A percentile compares a stretch with the other conserved stretches of the same genome.
These are phyloP conservation scores for Pleurotus eryngii DNA, from an alignment of 768 basidiomycete species.

Conservation along the genomic window DNA sequence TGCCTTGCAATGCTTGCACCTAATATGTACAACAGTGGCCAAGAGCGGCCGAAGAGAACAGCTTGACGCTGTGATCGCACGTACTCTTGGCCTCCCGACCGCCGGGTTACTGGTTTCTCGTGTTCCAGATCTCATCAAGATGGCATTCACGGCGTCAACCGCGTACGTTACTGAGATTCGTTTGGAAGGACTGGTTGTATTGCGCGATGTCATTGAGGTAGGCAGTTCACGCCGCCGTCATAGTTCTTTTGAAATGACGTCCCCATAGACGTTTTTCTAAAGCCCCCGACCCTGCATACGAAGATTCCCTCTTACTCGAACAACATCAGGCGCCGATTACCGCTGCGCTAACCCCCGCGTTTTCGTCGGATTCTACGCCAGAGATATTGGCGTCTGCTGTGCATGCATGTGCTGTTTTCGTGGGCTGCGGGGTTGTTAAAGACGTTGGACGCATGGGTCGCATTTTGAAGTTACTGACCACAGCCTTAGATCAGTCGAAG, in stretches of 20 bases:
- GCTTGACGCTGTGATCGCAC: slow-evolving; percentile 72
- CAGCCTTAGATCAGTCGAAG: slow-evolving; percentile 86
- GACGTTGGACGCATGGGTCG: slow-evolving; percentile 91
- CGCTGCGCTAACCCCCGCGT: slow-evolving; percentile 94
- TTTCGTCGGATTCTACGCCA: slow-evolving; percentile 92
- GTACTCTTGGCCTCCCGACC: slow-evolving; percentile 51
- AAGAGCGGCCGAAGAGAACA: slow-evolving; percentile 79
- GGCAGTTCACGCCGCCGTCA: no score
- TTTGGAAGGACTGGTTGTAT: slow-evolving; percentile 82
- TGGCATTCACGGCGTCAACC: slow-evolving; percentile 97
- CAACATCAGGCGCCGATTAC: slow-evolving; percentile 99
- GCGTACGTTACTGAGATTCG: slow-evolving; percentile 96
- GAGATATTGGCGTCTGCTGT: slow-evolving; percentile 93
- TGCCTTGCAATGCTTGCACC: slow-evolving; percentile 88
- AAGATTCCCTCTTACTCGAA: slow-evolving; percentile 85
- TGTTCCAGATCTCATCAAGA: slow-evolving; percentile 90
- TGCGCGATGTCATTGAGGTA: slow-evolving; percentile 84
- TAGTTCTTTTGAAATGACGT: no score
- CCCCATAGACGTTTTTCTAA: slow-evolving; percentile 77
- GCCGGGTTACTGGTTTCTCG: slow-evolving; percentile 75
- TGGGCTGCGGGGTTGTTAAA: slow-evolving; percentile 92
- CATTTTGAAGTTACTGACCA: slow-evolving; percentile 84
- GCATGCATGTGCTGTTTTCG: slow-evolving; percentile 91
- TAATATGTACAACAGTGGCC: slow-evolving; percentile 75
- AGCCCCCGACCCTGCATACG: slow-evolving; percentile 90